phyloP scores from a whole-genome alignment of 139 green algal species.

The Tetraselmis chui region DNA sequence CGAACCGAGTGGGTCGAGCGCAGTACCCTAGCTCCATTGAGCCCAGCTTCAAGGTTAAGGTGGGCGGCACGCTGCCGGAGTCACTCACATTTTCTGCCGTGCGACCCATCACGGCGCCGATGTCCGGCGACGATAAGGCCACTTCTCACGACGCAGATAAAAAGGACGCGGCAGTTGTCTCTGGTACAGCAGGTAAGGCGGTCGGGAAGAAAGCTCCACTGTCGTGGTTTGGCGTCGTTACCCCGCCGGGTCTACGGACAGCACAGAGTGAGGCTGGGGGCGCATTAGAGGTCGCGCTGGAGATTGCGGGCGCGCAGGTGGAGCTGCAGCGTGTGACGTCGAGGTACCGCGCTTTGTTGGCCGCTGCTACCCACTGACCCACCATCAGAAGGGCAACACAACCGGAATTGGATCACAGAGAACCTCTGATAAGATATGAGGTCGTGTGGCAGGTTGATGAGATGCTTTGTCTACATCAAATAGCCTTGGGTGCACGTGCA shows the following conservation, averaged over 20 bases:
- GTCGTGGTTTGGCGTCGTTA: background rate
- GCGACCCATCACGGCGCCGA: too few relatives aligned
- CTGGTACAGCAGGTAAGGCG: too few relatives aligned
- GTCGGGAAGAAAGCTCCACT: background rate
- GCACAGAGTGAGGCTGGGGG: background rate
- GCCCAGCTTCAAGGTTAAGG: background rate
- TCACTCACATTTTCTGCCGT: too few relatives aligned
- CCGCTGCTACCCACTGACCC: too few relatives aligned
- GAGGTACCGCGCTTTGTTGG: background rate
- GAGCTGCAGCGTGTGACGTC: background rate
- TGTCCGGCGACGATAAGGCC: background rate
- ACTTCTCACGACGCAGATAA: too few relatives aligned
- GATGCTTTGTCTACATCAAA: too few relatives aligned
- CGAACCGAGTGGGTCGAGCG: background rate
- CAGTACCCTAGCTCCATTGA: background rate
- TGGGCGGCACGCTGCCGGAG: background rate
- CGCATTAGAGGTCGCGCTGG: background rate
- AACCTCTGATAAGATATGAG: too few relatives aligned
- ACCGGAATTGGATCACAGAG: too few relatives aligned
- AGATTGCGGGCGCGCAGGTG: background rate
- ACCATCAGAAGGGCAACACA: too few relatives aligned
- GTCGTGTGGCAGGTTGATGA: too few relatives aligned
- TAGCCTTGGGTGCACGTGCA: too few relatives aligned
- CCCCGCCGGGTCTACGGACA: background rate
- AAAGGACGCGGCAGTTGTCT: too few relatives aligned